These are phyloP conservation scores for Termitomyces sp. DNA, from an alignment of 768 basidiomycete genomes.

Conservation along the genomic window DNA sequence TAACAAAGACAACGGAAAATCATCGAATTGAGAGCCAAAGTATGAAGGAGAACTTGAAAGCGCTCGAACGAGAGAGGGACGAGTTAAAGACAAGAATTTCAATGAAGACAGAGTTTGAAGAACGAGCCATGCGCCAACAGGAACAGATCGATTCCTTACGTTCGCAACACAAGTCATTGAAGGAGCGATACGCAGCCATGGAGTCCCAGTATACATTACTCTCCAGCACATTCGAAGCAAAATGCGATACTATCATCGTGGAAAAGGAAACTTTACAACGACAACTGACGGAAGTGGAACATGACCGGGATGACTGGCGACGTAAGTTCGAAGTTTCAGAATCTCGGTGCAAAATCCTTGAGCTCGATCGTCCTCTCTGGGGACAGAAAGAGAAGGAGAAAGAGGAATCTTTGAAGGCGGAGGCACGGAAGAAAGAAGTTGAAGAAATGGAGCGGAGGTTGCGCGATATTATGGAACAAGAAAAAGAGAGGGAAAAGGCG, in stretches of 20 bases:
- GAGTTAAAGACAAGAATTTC: neutral
- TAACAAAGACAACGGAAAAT: neutral
- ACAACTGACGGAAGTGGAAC: neutral
- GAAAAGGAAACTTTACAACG: neutral
- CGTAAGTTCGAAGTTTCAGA: conserved; percentile 5
- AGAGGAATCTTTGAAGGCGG: neutral
- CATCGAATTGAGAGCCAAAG: neutral
- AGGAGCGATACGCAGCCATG: neutral
- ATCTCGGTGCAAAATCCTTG: conserved; percentile 12
- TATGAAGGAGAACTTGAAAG: neutral
- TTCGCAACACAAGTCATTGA: neutral
- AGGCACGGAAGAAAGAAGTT: conserved; percentile 2
- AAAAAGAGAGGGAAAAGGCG: neutral
- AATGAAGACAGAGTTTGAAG: neutral
- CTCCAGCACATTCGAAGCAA: neutral
- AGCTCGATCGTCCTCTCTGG: conserved; percentile 10
- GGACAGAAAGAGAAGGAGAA: conserved; percentile 1
- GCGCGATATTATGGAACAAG: conserved; percentile 1
- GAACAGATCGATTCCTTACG: neutral
- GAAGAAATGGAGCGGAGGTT: conserved; percentile 8
- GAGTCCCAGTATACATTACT: neutral
- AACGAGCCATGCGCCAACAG: neutral
- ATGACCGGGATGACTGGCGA: conserved; percentile 4
- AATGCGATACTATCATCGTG: neutral
- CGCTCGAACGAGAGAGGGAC: neutral